Evolutionary conservation across 1,284 basidiomycete genomes (phyloP).

Genomic region (Boletellus deceptivus): DNA sequence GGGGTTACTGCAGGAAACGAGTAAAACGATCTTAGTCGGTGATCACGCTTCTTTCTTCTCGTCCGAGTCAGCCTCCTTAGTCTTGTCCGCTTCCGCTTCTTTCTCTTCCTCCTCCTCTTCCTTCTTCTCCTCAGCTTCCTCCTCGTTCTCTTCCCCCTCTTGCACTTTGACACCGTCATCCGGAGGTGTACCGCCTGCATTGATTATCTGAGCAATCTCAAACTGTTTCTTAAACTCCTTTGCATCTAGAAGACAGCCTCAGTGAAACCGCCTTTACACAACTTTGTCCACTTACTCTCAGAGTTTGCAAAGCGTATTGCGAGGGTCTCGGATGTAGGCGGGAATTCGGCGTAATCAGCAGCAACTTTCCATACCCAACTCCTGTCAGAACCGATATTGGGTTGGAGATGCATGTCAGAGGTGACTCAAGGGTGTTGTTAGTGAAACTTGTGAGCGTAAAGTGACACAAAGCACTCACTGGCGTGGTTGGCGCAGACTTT

Average conservation of each 20-base stretch:
- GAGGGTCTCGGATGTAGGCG: constrained; percentile 89
- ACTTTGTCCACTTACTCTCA: constrained; percentile 71
- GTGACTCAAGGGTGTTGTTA: constrained; percentile 56
- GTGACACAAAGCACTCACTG: too few relatives aligned
- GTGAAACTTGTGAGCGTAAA: background rate
- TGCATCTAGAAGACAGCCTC: constrained; percentile 59
- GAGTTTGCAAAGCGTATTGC: constrained; percentile 98
- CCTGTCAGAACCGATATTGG: constrained; percentile 98
- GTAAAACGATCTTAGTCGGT: constrained; percentile 1
- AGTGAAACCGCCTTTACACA: background rate
- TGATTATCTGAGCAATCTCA: constrained; percentile 78
- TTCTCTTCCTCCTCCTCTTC: constrained; percentile 33
- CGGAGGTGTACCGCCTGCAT: constrained; percentile 42
- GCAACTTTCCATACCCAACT: constrained; percentile 99
- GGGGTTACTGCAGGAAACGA: constrained; percentile 5
- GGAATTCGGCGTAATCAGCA: constrained; percentile 91
- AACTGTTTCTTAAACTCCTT: constrained; percentile 85
- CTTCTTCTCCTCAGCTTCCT: constrained; percentile 30
- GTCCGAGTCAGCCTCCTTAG: constrained; percentile 23
- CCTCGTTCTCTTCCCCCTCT: constrained; percentile 30
- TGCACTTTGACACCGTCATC: constrained; percentile 31
- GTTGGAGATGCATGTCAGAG: constrained; percentile 90
- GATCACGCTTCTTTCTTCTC: constrained; percentile 29
- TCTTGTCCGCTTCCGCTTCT: constrained; percentile 33
- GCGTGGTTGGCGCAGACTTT: too few relatives aligned